These are phyloP conservation scores for Cercospora nicotianae DNA, from an alignment of 2,329 filamentous ascomycete genomes.

Conservation along the genomic window DNA sequence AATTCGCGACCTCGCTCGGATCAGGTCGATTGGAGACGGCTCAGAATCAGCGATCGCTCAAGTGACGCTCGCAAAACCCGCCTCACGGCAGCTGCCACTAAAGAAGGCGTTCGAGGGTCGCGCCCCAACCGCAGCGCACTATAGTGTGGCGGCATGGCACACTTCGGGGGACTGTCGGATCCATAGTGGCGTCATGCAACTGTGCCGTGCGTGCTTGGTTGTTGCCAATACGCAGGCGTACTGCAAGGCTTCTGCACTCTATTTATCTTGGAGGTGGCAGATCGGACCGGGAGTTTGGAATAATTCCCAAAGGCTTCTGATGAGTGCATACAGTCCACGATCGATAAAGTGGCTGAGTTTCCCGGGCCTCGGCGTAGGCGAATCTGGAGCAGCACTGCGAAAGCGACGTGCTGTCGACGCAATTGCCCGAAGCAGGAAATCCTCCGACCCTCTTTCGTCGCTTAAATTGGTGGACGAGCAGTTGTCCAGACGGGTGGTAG, in stretches of 20 bases:
- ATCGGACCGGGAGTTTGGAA: constrained; percentile 4
- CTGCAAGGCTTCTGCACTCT: constrained; percentile 2
- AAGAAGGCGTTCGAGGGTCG: not conserved
- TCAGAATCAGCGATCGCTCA: not conserved
- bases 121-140: not conserved
- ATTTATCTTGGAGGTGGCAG: not conserved
- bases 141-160: not conserved
- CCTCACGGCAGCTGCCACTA: not conserved
- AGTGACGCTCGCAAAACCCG: not conserved
- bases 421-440: not conserved
- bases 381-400: not conserved
- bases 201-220: constrained; percentile 1
- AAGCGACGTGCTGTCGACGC: not conserved
- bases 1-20: not conserved
- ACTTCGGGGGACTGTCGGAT: constrained; percentile 4
- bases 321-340: not conserved
- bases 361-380: not conserved
- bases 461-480: not conserved
- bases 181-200: not conserved
- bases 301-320: not conserved
- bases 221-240: constrained; percentile 1
- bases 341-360: not conserved
- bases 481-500: not conserved
- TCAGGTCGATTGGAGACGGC: not conserved
- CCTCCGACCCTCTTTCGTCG: not conserved